Conservation (phyloP, 305 asterid species). For the Fraxinus sp. region DNA sequence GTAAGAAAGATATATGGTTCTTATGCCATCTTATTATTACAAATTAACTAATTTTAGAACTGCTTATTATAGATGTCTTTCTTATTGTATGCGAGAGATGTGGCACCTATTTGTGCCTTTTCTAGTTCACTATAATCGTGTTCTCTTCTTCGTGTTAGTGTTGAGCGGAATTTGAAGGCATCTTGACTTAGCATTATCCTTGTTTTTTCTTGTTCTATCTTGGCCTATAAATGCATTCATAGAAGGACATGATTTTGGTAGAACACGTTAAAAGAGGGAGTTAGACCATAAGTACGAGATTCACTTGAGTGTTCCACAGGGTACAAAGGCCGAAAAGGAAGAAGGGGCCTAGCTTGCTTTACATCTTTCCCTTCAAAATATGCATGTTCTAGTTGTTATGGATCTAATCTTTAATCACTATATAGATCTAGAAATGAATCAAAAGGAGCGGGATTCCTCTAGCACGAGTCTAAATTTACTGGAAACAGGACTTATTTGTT, state of each 20-base stretch:
- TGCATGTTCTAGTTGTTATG: background rate
- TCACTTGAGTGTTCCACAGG: background rate
- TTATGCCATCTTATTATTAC: background rate
- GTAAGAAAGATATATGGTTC: constrained; percentile 38
- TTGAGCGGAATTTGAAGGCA: background rate
- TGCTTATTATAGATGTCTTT: background rate
- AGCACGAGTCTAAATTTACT: background rate
- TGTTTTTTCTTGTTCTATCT: background rate
- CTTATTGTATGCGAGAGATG: background rate
- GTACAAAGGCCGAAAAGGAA: background rate
- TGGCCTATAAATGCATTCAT: background rate
- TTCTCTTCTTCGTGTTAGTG: background rate
- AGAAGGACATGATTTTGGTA: background rate
- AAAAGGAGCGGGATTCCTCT: background rate
- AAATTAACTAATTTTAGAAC: background rate
- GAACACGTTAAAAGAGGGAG: background rate
- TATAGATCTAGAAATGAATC: background rate
- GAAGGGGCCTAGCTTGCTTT: background rate
- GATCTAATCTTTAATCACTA: background rate
- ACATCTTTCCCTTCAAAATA: background rate
- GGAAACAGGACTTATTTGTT: background rate
- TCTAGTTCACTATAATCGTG: background rate
- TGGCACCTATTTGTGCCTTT: background rate
- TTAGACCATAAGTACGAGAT: background rate
- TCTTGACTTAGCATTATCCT: background rate